Evolutionary conservation across 169 alveolate genomes (phyloP).

Genomic region (Perkinsus chesapeaki): DNA sequence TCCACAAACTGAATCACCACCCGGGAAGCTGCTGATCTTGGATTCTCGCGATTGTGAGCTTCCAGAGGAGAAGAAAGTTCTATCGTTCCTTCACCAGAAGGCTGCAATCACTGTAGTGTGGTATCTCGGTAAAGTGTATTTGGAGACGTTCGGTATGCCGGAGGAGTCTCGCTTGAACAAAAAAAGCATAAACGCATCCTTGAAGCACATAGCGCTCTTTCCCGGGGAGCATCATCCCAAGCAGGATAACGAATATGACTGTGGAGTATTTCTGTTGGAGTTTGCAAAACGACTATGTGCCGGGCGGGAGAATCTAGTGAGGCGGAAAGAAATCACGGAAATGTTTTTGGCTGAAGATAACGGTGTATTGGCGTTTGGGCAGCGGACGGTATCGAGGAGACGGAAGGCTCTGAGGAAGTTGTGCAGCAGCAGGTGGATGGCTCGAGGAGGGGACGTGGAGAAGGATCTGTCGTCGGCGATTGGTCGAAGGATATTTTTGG

Average conservation of each 20-base stretch:
- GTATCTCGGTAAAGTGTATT: background rate
- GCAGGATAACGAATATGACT: background rate
- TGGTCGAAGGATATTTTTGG: too few species aligned
- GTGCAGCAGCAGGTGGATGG: background rate
- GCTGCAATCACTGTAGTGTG: background rate
- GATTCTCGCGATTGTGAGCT: background rate
- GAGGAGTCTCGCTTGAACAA: background rate
- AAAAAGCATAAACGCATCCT: too few species aligned
- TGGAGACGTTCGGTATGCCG: background rate
- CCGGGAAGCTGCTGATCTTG: background rate
- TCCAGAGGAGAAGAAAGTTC: background rate
- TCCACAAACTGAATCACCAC: too few species aligned
- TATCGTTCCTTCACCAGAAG: background rate
- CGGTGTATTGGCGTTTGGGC: background rate
- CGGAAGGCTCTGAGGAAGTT: background rate
- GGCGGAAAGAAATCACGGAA: background rate
- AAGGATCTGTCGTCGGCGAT: background rate
- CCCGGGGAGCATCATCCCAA: background rate
- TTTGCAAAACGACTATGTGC: background rate
- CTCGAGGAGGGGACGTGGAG: background rate
- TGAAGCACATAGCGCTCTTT: background rate
- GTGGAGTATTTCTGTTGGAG: background rate
- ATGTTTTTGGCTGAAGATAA: background rate
- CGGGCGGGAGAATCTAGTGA: background rate
- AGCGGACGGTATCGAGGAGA: background rate